Conservation (phyloP, 495 filamentous ascomycete species). For the Trichoderma gamsii region DNA sequence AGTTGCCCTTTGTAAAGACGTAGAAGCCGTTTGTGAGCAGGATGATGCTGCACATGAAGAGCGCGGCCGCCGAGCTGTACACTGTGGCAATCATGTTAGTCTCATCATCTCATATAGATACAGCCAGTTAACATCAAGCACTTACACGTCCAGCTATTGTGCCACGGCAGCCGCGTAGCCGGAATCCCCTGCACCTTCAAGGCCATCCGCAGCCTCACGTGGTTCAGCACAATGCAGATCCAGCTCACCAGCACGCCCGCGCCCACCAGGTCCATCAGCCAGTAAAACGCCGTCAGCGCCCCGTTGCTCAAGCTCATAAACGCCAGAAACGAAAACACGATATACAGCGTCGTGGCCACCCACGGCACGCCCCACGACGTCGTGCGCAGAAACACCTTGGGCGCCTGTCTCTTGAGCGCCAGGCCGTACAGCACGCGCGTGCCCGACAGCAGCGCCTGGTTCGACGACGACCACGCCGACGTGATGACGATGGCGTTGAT, state of each 20-base stretch:
- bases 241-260: conserved; percentile 64
- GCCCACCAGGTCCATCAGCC: conserved; percentile 65
- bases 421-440: conserved; percentile 61
- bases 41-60: conserved; percentile 42
- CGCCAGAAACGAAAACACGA: conserved; percentile 42
- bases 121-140: neutral
- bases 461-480: conserved; percentile 52
- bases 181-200: conserved; percentile 45
- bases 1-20: conserved; percentile 44
- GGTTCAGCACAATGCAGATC: conserved; percentile 63
- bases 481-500: conserved; percentile 68
- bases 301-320: conserved; percentile 28
- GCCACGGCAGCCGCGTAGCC: conserved; percentile 47
- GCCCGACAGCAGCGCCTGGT: conserved; percentile 56
- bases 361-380: conserved; percentile 53
- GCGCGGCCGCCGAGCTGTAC: conserved; percentile 32
- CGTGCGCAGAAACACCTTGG: conserved; percentile 50
- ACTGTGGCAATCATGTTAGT: conserved; percentile 16
- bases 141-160: conserved; percentile 38
- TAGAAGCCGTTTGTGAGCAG: conserved; percentile 43
- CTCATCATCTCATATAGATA: neutral
- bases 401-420: conserved; percentile 51
- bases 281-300: conserved; percentile 41
- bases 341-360: conserved; percentile 45
- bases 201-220: conserved; percentile 67